phyloP scores from a whole-genome alignment of 2,329 filamentous ascomycete species.

The Colletotrichum coccodes region DNA sequence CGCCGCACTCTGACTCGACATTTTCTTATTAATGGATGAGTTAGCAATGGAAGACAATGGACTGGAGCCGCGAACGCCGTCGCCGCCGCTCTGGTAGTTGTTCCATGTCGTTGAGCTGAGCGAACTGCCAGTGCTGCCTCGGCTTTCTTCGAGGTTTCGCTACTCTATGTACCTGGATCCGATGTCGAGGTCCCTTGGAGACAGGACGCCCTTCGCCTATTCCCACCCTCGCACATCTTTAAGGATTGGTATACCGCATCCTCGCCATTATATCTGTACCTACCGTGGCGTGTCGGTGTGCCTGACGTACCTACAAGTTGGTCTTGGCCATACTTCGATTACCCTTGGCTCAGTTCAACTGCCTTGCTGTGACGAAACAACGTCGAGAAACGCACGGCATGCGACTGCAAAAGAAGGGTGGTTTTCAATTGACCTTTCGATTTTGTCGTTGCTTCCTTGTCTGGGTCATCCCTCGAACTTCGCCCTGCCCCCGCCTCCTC shows the following conservation, averaged over 20 bases:
- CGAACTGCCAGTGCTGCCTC: neutral
- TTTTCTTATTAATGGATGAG: neutral
- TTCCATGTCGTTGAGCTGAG: conserved; percentile 8
- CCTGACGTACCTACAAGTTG: neutral
- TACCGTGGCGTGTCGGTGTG: neutral
- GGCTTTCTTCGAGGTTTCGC: neutral
- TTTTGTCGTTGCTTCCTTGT: neutral
- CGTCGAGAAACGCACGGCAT: neutral
- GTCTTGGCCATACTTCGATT: neutral
- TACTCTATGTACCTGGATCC: neutral
- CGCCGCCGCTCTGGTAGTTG: conserved; percentile 4
- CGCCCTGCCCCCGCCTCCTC: neutral
- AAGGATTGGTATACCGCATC: neutral
- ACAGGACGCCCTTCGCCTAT: neutral
- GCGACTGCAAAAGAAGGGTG: neutral
- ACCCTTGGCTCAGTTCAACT: neutral
- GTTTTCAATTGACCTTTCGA: neutral
- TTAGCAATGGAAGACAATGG: neutral
- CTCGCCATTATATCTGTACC: neutral
- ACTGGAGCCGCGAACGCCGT: conserved; percentile 3
- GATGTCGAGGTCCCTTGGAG: neutral
- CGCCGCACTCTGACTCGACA: neutral
- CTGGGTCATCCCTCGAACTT: conserved; percentile 1
- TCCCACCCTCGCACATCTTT: neutral
- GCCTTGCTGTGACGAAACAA: neutral